Conservation (phyloP, 345 rosid genomes). For the Citrus sp. region DNA sequence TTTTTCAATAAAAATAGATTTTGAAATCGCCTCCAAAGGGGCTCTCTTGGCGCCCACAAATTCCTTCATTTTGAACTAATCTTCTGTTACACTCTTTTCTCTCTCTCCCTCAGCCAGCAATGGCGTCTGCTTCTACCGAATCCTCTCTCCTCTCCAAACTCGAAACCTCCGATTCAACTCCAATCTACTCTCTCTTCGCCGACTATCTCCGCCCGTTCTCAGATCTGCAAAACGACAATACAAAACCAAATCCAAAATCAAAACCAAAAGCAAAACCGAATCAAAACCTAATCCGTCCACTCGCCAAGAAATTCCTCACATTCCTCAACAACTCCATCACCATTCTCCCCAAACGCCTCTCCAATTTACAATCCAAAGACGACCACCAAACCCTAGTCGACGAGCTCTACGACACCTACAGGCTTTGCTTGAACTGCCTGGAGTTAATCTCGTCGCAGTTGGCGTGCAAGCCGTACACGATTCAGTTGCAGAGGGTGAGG, state of each 20-base stretch:
- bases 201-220: conserved; percentile 56
- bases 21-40: not conserved
- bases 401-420: conserved; percentile 45
- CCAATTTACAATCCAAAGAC: conserved; percentile 18
- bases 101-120: not conserved
- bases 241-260: conserved; percentile 19
- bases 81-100: not conserved
- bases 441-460: conserved; percentile 65
- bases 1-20: not conserved
- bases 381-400: not conserved
- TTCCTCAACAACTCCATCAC: conserved; percentile 73
- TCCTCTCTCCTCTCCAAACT: conserved; percentile 42
- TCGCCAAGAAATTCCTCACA: conserved; percentile 67
- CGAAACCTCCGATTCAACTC: conserved; percentile 35
- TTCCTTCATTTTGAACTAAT: not conserved
- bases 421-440: conserved; percentile 66
- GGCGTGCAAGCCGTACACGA: conserved; percentile 51
- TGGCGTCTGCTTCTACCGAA: conserved; percentile 48
- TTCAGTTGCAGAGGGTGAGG: conserved; percentile 53
- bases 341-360: conserved; percentile 70
- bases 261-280: conserved; percentile 20
- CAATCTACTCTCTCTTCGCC: conserved; percentile 47
- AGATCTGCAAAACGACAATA: conserved; percentile 16
- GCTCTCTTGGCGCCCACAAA: conserved; percentile 6
- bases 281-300: conserved; percentile 43